A percentile compares a stretch with the other conserved stretches of the same genome.
These are phyloP conservation scores for Erysiphe neolycopersici DNA, from an alignment of 2,329 filamentous ascomycete species.

Conservation along the genomic window DNA sequence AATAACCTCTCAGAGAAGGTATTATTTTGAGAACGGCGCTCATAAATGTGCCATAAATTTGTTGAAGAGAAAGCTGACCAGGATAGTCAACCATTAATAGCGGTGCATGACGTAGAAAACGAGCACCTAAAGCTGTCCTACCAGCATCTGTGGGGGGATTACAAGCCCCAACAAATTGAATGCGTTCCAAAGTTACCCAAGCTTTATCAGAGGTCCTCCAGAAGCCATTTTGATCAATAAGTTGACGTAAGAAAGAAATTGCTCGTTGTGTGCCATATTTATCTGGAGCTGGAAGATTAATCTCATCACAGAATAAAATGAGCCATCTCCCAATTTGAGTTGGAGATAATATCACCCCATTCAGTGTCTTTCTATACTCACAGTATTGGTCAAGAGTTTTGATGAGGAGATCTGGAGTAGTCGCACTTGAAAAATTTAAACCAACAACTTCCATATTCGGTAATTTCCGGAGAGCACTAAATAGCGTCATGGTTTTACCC, in stretches of 20 bases:
- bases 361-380: constrained; percentile 96
- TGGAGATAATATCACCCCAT: constrained; percentile 82
- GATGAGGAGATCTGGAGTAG: constrained; percentile 87
- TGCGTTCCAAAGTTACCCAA: constrained; percentile 91
- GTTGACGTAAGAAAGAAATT: constrained; percentile 87
- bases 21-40: constrained; percentile 90
- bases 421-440: constrained; percentile 97
- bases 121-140: constrained; percentile 73
- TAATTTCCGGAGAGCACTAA: constrained; percentile 86
- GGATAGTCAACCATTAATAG: constrained; percentile 99
- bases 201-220: constrained; percentile 94
- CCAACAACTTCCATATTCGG: constrained; percentile 98
- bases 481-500: constrained; percentile 98
- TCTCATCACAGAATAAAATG: constrained; percentile 97
- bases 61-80: constrained; percentile 73
- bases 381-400: constrained; percentile 99
- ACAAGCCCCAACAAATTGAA: constrained; percentile 96
- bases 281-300: constrained; percentile 93
- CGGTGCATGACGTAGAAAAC: constrained; percentile 91
- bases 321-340: constrained; percentile 95
- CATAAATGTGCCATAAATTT: constrained; percentile 98
- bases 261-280: constrained; percentile 93
- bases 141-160: constrained; percentile 96
- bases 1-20: constrained; percentile 78
- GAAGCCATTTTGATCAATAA: constrained; percentile 97